These are phyloP conservation scores for Gymnopilus dilepis DNA, from an alignment of 768 basidiomycete genomes.

Conservation along the genomic window DNA sequence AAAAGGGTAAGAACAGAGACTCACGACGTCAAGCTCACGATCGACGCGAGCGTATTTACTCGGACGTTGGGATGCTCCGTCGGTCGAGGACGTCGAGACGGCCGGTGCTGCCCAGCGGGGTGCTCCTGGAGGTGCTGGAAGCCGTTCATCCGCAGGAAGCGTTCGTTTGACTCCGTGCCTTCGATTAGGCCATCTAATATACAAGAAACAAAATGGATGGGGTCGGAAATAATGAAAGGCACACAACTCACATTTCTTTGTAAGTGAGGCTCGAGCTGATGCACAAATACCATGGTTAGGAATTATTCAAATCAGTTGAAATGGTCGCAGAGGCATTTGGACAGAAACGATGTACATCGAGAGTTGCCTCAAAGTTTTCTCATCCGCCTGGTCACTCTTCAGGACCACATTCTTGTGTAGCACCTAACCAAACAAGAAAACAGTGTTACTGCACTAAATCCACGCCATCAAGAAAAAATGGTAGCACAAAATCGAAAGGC, in stretches of 20 bases:
- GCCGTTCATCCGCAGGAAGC: background rate
- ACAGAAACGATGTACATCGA: slow-evolving; percentile 33
- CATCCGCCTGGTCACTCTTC: slow-evolving; percentile 16
- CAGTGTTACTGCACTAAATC: too few species aligned
- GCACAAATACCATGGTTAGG: background rate
- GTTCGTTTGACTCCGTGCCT: background rate
- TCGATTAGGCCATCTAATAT: background rate
- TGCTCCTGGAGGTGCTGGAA: background rate
- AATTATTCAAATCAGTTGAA: slow-evolving; percentile 2
- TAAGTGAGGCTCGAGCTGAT: background rate
- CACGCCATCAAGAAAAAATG: background rate
- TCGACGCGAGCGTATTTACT: slow-evolving; percentile 5
- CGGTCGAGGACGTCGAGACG: background rate
- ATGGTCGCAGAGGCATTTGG: background rate
- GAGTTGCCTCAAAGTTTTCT: slow-evolving; percentile 25
- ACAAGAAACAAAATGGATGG: background rate
- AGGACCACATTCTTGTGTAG: slow-evolving; percentile 25
- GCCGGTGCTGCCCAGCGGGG: background rate
- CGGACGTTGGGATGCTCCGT: background rate
- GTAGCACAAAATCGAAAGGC: background rate
- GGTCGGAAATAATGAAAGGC: background rate
- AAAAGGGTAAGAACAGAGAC: too few species aligned
- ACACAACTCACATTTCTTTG: slow-evolving; percentile 4
- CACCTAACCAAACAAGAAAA: slow-evolving; percentile 19
- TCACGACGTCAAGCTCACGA: too few species aligned